Percentiles rank a stretch among this genome's conserved stretches.
These are phyloP conservation scores for Penicillium pulvis DNA, from an alignment of 495 filamentous ascomycete species.

Conservation along the genomic window DNA sequence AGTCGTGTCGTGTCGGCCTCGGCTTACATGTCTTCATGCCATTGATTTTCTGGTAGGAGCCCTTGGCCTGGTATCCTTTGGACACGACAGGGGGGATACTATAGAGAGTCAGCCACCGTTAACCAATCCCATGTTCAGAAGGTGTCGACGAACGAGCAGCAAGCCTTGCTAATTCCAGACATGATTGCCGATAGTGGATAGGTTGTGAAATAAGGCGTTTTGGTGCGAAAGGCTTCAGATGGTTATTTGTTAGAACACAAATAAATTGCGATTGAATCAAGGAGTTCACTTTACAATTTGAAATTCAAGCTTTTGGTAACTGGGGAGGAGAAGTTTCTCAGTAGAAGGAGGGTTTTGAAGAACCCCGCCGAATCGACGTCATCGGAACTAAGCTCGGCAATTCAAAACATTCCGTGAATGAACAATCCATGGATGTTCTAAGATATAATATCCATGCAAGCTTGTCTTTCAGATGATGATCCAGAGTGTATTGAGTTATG, in stretches of 20 bases:
- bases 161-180: conserved; percentile 52
- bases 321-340: background rate
- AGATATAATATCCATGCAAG: too few relatives aligned
- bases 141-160: conserved; percentile 42
- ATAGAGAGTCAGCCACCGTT: conserved; percentile 5
- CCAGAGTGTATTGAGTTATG: too few relatives aligned
- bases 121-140: background rate
- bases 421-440: too few relatives aligned
- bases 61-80: conserved; percentile 61
- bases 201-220: background rate
- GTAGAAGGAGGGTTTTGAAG: background rate
- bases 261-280: background rate
- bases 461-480: too few relatives aligned
- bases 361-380: conserved; percentile 27
- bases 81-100: conserved; percentile 56
- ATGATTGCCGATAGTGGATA: conserved; percentile 24
- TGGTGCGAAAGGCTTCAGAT: background rate
- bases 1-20: background rate
- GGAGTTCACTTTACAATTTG: background rate
- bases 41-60: conserved; percentile 60
- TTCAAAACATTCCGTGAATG: background rate
- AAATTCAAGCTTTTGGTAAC: background rate
- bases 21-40: conserved; percentile 63
- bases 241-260: background rate
- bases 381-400: conserved; percentile 22